Evolutionary conservation across 495 filamentous ascomycete species (phyloP), one percentile per base, ranked within the genome.

Genomic region (Hypoxylon crocopeplum): DNA sequence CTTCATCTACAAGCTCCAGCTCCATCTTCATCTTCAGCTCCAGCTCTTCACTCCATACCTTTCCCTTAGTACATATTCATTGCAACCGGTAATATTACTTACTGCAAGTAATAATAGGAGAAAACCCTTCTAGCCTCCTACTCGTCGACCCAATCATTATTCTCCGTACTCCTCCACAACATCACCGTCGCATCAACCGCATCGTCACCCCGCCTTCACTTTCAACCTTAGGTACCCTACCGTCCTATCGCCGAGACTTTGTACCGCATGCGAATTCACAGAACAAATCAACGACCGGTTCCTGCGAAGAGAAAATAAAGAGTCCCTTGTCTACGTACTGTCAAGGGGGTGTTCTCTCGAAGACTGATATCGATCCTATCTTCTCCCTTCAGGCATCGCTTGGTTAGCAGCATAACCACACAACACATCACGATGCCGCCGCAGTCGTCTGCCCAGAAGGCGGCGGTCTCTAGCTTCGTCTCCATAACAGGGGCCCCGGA

Each of bases 401-500:
- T 29, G 5, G 12, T 13, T 13, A 34, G 3, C 32, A 10, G 3
- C 8, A 12, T 7, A 2, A 2, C 32, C 5, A 20, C 21, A n/a
- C 20, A 11, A 48, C 29, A 3, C 8, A 21, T 39, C 59, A 64
- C 65, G 46, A 82, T 82, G 79, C 75, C 82, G 24, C 72, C 76
- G 50, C 75, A 64, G 13, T 50, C 64, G 7, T 54, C 76, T 6
- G 48, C 62, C 42, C 85, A 88, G 72, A 84, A 81, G 69, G 56
- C 66, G 42, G 71, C 79, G 22, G 69, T 83, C 11, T 48, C 58
- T 22, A 75, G 84, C 52, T 87, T 88, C 66, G 69, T 76, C 32
- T 63, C 65, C 17, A 76, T 86, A 44, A 86, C 86, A 7, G 74
- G 78, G 17, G 69, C 79, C 4, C 70, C 76, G 8, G 80, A 83